These are phyloP conservation scores for Penicillium crystallinum DNA, from an alignment of 495 filamentous ascomycete genomes.

Conservation along the genomic window DNA sequence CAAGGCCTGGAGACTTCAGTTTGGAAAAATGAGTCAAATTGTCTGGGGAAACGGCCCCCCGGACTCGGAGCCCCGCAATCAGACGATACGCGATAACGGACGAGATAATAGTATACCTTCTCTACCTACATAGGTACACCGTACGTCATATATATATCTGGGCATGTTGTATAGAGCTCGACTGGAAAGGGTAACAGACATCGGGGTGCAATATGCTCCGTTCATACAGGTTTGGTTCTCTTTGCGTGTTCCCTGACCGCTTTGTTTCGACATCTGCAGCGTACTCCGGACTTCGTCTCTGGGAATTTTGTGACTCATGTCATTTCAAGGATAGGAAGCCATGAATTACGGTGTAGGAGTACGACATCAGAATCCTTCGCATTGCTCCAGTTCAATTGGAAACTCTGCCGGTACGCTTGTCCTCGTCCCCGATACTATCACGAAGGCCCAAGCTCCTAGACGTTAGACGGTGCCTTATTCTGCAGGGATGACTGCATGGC, in stretches of 20 bases:
- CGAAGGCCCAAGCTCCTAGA: slow-evolving; percentile 26
- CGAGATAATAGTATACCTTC: no score
- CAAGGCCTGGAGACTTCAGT: not conserved
- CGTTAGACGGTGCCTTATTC: slow-evolving; percentile 12
- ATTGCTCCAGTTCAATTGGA: slow-evolving; percentile 17
- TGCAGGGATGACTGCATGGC: slow-evolving; percentile 15
- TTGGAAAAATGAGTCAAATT: slow-evolving; percentile 6
- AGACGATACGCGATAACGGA: slow-evolving; percentile 8
- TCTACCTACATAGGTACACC: no score
- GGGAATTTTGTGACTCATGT: not conserved
- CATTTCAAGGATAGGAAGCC: not conserved
- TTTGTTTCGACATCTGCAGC: not conserved
- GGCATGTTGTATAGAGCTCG: no score
- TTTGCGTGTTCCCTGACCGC: not conserved
- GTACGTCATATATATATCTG: no score
- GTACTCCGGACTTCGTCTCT: no score
- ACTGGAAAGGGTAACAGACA: not conserved
- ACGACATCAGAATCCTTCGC: not conserved
- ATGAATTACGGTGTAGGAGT: slow-evolving; percentile 1
- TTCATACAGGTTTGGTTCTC: no score
- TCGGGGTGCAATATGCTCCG: not conserved
- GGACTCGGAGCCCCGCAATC: slow-evolving; percentile 6
- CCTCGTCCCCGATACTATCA: slow-evolving; percentile 13
- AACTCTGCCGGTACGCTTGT: slow-evolving; percentile 7
- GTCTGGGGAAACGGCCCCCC: slow-evolving; percentile 15